A percentile compares a stretch with the other conserved stretches of the same genome.
These are phyloP conservation scores for Effrenium voratum DNA, from an alignment of 73 alveolate species.

Conservation along the genomic window DNA sequence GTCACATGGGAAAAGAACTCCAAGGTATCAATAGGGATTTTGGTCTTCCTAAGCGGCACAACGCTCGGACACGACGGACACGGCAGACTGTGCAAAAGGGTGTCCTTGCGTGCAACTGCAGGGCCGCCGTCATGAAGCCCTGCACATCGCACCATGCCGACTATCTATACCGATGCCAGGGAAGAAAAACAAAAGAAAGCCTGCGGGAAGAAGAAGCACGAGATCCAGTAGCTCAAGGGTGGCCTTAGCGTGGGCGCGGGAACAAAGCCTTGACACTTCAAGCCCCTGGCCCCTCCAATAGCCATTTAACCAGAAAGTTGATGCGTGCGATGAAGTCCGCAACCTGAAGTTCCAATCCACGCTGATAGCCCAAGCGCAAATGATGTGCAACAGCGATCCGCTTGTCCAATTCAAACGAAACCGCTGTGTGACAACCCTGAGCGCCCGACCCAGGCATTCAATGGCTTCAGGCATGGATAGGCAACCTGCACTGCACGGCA, in stretches of 20 bases:
- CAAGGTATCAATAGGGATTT: slow-evolving; percentile 98
- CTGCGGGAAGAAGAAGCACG: slow-evolving; percentile 99
- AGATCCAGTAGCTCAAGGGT: slow-evolving; percentile 98
- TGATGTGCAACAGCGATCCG: background rate
- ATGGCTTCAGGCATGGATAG: slow-evolving; percentile 98
- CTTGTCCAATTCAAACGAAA: background rate
- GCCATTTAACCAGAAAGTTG: slow-evolving; percentile 98
- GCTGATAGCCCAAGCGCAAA: background rate
- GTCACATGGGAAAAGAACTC: slow-evolving; percentile 96
- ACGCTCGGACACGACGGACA: background rate
- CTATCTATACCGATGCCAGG: background rate
- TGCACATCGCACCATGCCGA: slow-evolving; percentile 49
- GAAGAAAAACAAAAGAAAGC: background rate
- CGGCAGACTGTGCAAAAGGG: slow-evolving; percentile 31
- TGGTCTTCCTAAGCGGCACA: slow-evolving; percentile 96
- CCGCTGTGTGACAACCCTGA: background rate
- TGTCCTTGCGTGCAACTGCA: slow-evolving; percentile 99
- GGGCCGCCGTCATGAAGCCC: slow-evolving; percentile 99
- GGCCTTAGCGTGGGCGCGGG: background rate
- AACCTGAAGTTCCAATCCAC: slow-evolving; percentile 97
- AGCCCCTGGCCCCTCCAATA: slow-evolving; percentile 97
- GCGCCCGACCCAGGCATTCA: slow-evolving; percentile 96
- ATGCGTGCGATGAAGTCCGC: slow-evolving; percentile 97
- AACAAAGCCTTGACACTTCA: background rate
- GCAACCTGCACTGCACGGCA: slow-evolving; percentile 59